Evolutionary conservation across 176 grass and related monocot genomes (phyloP).

Genomic region (Elymus sibiricus): DNA sequence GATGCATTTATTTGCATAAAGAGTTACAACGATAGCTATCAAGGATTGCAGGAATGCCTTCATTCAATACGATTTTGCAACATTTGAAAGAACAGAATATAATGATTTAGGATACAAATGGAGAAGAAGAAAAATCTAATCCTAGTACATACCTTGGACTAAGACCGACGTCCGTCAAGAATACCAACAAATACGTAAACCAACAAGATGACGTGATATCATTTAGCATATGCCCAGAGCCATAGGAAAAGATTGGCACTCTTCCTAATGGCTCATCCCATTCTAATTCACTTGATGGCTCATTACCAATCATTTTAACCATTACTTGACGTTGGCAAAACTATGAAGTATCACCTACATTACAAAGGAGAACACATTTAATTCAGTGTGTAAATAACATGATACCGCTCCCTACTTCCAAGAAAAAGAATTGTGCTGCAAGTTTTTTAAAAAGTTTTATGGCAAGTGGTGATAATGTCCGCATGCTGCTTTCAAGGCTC

Average conservation of each 20-base stretch:
- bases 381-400: not conserved
- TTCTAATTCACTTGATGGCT: slow-evolving; percentile 37
- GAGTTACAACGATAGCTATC: not conserved
- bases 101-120: not conserved
- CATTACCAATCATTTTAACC: slow-evolving; percentile 46
- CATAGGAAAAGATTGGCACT: slow-evolving; percentile 73
- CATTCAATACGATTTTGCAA: slow-evolving; percentile 11
- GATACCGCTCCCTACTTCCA: not conserved
- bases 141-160: slow-evolving; percentile 58
- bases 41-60: not conserved
- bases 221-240: slow-evolving; percentile 97
- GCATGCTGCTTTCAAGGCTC: not conserved
- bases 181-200: slow-evolving; percentile 94
- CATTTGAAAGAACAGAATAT: not conserved
- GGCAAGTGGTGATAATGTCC: not conserved
- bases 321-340: slow-evolving; percentile 20
- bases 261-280: slow-evolving; percentile 58
- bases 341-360: slow-evolving; percentile 22
- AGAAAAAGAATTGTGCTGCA: not conserved
- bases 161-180: slow-evolving; percentile 87
- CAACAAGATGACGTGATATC: slow-evolving; percentile 96
- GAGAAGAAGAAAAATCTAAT: not conserved
- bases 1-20: slow-evolving; percentile 3
- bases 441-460: not conserved
- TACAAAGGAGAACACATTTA: slow-evolving; percentile 15